Conservation (phyloP, 2,329 filamentous ascomycete species). For the Leptographium procerum region DNA sequence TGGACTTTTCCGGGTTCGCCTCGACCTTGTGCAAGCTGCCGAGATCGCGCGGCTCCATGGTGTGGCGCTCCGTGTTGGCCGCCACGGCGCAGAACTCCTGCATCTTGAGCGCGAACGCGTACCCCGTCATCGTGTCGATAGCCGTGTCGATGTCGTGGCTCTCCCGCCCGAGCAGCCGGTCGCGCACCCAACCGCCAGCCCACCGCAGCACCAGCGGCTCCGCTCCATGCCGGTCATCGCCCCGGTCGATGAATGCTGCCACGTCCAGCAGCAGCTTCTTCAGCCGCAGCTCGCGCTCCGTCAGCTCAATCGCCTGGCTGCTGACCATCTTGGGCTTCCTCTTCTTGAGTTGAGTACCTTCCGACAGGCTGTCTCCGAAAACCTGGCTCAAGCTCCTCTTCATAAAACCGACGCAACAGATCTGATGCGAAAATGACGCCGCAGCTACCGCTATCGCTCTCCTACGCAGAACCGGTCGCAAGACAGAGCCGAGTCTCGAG, state of each 20-base stretch:
- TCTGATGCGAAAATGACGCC: background rate
- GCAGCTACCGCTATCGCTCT: background rate
- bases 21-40: slow-evolving; percentile 78
- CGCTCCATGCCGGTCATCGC: background rate
- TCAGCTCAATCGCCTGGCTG: slow-evolving; percentile 37
- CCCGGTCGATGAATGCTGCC: slow-evolving; percentile 53
- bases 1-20: slow-evolving; percentile 90
- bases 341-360: background rate
- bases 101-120: slow-evolving; percentile 59
- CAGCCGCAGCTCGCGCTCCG: slow-evolving; percentile 58
- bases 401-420: slow-evolving; percentile 1
- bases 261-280: slow-evolving; percentile 71
- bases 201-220: slow-evolving; percentile 58
- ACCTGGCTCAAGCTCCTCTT: slow-evolving; percentile 10
- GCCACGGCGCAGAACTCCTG: slow-evolving; percentile 54
- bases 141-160: slow-evolving; percentile 79
- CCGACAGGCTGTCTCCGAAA: background rate
- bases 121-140: slow-evolving; percentile 77
- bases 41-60: slow-evolving; percentile 45
- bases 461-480: background rate
- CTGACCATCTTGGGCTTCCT: slow-evolving; percentile 2
- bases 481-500: background rate
- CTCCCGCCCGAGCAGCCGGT: slow-evolving; percentile 61
- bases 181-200: slow-evolving; percentile 80
- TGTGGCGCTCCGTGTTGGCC: slow-evolving; percentile 50